Evolutionary conservation across 768 basidiomycete species (phyloP), one percentile per base, ranked within the genome.

Genomic region (Leccinum rimulosum): DNA sequence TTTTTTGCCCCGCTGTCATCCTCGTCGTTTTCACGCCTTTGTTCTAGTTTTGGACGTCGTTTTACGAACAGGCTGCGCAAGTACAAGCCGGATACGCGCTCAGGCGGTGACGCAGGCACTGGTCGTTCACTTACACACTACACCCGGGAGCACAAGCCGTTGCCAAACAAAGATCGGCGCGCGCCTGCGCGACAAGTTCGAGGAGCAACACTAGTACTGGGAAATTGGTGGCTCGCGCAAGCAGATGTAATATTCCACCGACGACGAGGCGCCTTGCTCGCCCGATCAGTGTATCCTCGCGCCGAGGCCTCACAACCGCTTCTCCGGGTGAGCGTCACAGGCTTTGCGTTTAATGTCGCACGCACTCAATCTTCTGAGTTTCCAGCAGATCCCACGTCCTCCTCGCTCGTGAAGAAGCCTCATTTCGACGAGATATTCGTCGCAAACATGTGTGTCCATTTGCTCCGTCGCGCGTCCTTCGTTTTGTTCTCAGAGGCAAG

Each of bases 61-160:
- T 99, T 79, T 98, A 95, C 69, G 95, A 98, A 68, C 85, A 90
- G 59, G 93, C 95, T 9, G 95, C 96, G 4, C 88, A 93, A 65
- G 88, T 94, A 30, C 85, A 87, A 22, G 58, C 7, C 52, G 73
- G 52, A 56, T 71, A 52, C 64, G 62, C 43, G 48, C 55, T 40
- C 64, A 62, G 49, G 55, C 56, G 25, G 53, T 25, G 52, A 58
- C 58, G 17, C 61, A 60, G 36, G 58, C 60, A 47, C 27, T 35
- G 9, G 50, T 56, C 17, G 54, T 53, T 55, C 57, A 58, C 52
- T 49, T 48, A 47, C n/a, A 45, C 40, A 66, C 31, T 22, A 22
- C 22, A 22, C 22, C 22, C 22, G 22, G 22, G 22, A 22, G 22
- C 22, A 22, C 22, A 22, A 22, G 22, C 22, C 22, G 22, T 22